Evolutionary conservation across 2,329 filamentous ascomycete genomes (phyloP), one percentile per base, ranked within the genome.

Genomic region (Hypoxylon sp.): DNA sequence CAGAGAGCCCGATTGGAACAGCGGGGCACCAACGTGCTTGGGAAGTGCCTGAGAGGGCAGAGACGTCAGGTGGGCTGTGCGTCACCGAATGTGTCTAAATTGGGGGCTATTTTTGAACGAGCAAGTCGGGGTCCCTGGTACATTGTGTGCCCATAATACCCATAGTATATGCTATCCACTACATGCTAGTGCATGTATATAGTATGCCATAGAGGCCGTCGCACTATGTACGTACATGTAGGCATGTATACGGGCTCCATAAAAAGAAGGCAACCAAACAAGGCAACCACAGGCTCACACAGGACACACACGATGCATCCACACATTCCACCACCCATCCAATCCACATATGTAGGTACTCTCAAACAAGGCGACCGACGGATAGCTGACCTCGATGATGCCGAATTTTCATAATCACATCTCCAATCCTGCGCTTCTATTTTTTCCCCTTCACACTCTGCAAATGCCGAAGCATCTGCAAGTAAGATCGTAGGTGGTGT

Each of bases 391-490:
- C 40, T 60, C 33, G 33, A 48, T 35, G 61, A 5, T 64, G 35
- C 54, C 61, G 27, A 20, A 42, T 51, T 57, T 13, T 22, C 48
- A 33, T n/a, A 6, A 20, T 50, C 61, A 58, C 55, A 61, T 63
- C 42, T 30, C 66, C 61, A 64, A 64, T 63, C 25, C 48, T 10
- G 17, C 20, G 6, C 30, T 56, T 35, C 35, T 35, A 42, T 20
- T 46, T 49, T 51, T 48, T 54, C 33, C 14, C n/a, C 13, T 50
- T 30, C 31, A 25, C 35, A 10, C 51, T 51, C 44, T 61, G 27
- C 46, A 66, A 66, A 62, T 69, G 66, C 69, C 66, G 63, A 46
- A 33, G n/a, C 13, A 10, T 14, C 62, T 69, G 69, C 66, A 66
- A 64, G 66, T 69, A 59, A 69, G 69, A 61, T 54, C 7, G n/a